Evolutionary conservation across 192 early-diverging fungal genomes (phyloP).

Genomic region (Geosiphon pyriformis): DNA sequence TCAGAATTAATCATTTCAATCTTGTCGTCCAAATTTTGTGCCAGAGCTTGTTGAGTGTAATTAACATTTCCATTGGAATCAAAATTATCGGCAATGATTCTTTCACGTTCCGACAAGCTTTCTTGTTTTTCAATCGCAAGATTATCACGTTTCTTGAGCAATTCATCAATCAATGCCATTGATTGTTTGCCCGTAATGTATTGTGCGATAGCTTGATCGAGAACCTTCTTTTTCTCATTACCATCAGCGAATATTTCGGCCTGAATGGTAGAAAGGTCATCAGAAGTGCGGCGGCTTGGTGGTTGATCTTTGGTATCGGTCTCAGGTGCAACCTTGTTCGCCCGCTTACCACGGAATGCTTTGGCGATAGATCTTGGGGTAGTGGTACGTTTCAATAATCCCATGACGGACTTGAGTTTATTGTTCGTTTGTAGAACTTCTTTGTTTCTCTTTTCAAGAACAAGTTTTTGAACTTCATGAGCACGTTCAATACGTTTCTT

Average conservation of each 20-base stretch:
- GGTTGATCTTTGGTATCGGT: slow-evolving; percentile 13
- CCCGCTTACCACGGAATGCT: slow-evolving; percentile 27
- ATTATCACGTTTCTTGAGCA: slow-evolving; percentile 43
- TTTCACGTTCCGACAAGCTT: slow-evolving; percentile 43
- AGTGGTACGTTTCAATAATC: slow-evolving; percentile 47
- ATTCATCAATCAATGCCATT: slow-evolving; percentile 48
- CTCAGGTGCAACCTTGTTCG: slow-evolving; percentile 11
- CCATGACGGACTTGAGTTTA: slow-evolving; percentile 44
- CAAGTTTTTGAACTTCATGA: slow-evolving; percentile 46
- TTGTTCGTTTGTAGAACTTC: slow-evolving; percentile 38
- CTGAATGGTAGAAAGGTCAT: slow-evolving; percentile 9
- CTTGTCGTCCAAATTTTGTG: slow-evolving; percentile 52
- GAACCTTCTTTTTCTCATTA: slow-evolving; percentile 46
- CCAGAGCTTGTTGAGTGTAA: slow-evolving; percentile 24
- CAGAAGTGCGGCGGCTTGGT: slow-evolving; percentile 22
- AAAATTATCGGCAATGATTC: slow-evolving; percentile 37
- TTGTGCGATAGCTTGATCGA: slow-evolving; percentile 49
- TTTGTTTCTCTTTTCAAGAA: slow-evolving; percentile 53
- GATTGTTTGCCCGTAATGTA: slow-evolving; percentile 49
- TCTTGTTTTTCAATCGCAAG: slow-evolving; percentile 46
- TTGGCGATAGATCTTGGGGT: slow-evolving; percentile 40
- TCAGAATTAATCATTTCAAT: slow-evolving; percentile 53
- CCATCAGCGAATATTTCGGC: slow-evolving; percentile 27
- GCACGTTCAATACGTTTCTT: slow-evolving; percentile 50
- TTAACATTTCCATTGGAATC: slow-evolving; percentile 23